phyloP scores from a whole-genome alignment of 805 yeast species.

The Suhomyces sp. region DNA sequence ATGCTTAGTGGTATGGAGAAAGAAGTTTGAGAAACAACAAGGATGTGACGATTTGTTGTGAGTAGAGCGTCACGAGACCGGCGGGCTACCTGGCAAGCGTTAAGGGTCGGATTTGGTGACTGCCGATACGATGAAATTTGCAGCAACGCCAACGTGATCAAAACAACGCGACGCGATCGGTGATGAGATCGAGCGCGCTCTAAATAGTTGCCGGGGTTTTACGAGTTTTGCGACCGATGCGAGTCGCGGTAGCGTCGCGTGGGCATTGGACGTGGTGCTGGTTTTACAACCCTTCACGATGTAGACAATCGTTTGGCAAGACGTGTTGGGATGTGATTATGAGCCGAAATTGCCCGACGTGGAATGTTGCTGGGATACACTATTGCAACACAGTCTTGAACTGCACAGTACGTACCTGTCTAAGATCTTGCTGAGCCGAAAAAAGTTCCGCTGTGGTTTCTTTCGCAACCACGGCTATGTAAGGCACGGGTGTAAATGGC shows the following conservation, averaged over 20 bases:
- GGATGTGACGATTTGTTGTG: not conserved
- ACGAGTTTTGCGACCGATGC: not conserved
- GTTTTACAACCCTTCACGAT: not conserved
- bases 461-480: not conserved
- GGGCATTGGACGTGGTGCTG: not conserved
- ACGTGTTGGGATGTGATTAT: not conserved
- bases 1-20: not conserved
- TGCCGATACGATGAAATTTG: conserved; percentile 1
- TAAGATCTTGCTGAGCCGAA: not conserved
- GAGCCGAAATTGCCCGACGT: not conserved
- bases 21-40: not conserved
- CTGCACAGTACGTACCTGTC: not conserved
- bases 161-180: conserved; percentile 12
- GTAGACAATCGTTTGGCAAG: not conserved
- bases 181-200: conserved; percentile 1
- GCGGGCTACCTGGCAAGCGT: not conserved
- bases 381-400: not conserved
- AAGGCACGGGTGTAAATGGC: not conserved
- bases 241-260: not conserved
- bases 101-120: not conserved
- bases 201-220: not conserved
- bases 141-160: conserved; percentile 2
- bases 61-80: not conserved
- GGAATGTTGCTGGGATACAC: not conserved
- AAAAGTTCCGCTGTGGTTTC: not conserved